Evolutionary conservation across 257 asterid genomes (phyloP).

Genomic region (Solanum verrucosum): DNA sequence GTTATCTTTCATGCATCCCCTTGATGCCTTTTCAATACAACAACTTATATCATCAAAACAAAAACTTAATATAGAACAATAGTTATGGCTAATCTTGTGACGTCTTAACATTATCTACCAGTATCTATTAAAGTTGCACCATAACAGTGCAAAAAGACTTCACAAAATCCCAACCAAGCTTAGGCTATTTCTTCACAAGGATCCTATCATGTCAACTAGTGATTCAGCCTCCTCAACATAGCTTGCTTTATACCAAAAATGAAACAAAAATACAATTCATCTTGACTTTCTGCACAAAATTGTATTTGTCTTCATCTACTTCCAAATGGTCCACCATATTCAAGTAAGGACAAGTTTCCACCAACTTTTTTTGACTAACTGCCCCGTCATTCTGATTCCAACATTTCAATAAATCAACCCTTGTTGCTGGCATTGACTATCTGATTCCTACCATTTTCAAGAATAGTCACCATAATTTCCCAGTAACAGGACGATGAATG

Average conservation of each 20-base stretch:
- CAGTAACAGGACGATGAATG: not conserved
- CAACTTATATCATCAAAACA: not conserved
- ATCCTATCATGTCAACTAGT: not conserved
- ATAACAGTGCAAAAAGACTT: not conserved
- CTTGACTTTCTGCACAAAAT: not conserved
- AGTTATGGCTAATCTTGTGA: not conserved
- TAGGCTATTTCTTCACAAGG: not conserved
- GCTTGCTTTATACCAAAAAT: not conserved
- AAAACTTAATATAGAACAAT: not conserved
- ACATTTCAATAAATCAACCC: not conserved
- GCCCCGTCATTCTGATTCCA: not conserved
- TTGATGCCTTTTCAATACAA: not conserved
- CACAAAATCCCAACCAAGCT: not conserved
- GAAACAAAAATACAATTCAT: not conserved
- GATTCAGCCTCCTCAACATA: not conserved
- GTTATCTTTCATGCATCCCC: not conserved
- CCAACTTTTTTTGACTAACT: not conserved
- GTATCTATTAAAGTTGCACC: not conserved
- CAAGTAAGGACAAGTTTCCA: not conserved
- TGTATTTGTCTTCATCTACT: not conserved
- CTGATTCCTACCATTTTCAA: not conserved
- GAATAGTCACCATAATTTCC: not conserved
- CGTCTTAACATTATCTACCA: not conserved
- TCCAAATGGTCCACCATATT: not conserved
- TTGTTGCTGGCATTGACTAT: not conserved